Conservation (phyloP, 257 asterid species). For the Nicotiana obtusifolia region DNA sequence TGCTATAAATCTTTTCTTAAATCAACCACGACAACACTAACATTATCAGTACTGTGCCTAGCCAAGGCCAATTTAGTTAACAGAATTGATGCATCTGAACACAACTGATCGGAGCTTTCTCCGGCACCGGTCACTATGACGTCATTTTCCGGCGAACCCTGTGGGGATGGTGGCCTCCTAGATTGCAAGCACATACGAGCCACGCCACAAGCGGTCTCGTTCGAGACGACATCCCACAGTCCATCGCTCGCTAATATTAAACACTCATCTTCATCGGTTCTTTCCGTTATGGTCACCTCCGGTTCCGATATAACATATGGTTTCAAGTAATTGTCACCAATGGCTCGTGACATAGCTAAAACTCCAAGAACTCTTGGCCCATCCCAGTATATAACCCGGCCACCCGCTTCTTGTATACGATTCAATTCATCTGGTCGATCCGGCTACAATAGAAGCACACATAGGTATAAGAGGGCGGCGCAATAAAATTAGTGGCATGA, state of each 20-base stretch:
- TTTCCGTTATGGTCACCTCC: constrained; percentile 35
- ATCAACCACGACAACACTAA: constrained; percentile 42
- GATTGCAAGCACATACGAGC: constrained; percentile 32
- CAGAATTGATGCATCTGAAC: constrained; percentile 37
- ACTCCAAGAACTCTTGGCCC: constrained; percentile 53
- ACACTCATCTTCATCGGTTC: constrained; percentile 38
- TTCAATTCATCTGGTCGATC: constrained; percentile 42
- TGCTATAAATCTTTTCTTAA: constrained; percentile 15
- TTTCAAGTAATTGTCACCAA: constrained; percentile 46
- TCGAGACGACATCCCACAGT: constrained; percentile 48
- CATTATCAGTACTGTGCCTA: constrained; percentile 30
- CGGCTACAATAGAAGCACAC: constrained; percentile 28
- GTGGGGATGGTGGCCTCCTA: constrained; percentile 10
- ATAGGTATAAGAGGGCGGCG: too few relatives aligned
- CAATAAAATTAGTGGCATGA: too few relatives aligned
- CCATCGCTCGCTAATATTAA: constrained; percentile 46
- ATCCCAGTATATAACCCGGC: constrained; percentile 29
- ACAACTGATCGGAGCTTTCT: constrained; percentile 15
- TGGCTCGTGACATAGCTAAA: constrained; percentile 61
- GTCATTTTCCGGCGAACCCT: not conserved
- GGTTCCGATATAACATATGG: constrained; percentile 50
- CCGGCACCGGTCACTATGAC: not conserved
- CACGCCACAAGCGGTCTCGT: constrained; percentile 32
- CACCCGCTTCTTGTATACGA: constrained; percentile 44
- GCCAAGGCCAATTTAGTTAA: constrained; percentile 50